Conservation (phyloP, 371 early-diverging fungal species). For the Batkoa obscura region DNA sequence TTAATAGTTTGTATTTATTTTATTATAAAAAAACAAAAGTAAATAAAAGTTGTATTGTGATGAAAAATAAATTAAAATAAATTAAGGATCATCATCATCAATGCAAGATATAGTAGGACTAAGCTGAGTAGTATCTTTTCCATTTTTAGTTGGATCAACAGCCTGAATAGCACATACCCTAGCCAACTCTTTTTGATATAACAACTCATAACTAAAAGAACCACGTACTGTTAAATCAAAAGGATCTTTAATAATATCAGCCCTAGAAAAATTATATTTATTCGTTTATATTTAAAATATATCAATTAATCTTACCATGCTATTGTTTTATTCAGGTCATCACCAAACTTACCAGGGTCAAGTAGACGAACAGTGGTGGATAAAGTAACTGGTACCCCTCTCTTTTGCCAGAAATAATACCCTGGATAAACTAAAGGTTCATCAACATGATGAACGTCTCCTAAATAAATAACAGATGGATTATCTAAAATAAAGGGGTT, state of each 20-base stretch:
- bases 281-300: background rate
- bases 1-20: too few relatives aligned
- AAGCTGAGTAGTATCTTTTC: too few relatives aligned
- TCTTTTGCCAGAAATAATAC: background rate
- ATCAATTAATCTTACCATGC: background rate
- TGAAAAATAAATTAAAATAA: too few relatives aligned
- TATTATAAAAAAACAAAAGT: too few relatives aligned
- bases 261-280: background rate
- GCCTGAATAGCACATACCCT: conserved; percentile 2
- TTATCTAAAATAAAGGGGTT: background rate
- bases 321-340: background rate
- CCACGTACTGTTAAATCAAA: conserved; percentile 1
- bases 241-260: background rate
- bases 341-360: background rate
- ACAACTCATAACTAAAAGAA: background rate
- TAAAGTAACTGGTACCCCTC: background rate
- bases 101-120: too few relatives aligned
- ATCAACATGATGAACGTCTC: background rate
- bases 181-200: background rate
- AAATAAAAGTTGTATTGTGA: too few relatives aligned
- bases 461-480: background rate
- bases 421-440: conserved; percentile 1
- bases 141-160: background rate
- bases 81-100: too few relatives aligned
- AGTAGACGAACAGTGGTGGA: background rate